Evolutionary conservation across 75 land plant species (phyloP).

Genomic region (Pinus taeda): DNA sequence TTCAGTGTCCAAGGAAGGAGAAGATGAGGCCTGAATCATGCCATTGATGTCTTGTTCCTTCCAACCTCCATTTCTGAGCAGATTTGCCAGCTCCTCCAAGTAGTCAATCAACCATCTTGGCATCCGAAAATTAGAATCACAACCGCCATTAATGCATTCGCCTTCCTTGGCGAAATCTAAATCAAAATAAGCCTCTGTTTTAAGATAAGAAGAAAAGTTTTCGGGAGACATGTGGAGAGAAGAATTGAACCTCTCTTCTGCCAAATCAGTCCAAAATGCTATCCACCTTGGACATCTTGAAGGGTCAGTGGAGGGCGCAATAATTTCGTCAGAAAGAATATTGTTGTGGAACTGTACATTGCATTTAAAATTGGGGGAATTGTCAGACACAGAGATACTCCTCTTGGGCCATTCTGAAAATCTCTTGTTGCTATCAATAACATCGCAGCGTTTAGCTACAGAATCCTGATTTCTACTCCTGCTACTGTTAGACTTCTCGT

Average conservation of each 20-base stretch:
- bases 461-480: conserved; percentile 38
- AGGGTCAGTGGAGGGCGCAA: conserved; percentile 15
- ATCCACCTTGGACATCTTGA: conserved; percentile 50
- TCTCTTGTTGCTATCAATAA: background rate
- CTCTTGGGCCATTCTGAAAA: conserved; percentile 10
- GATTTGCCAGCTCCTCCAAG: conserved; percentile 52
- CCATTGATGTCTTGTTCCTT: conserved; percentile 67
- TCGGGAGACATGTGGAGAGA: background rate
- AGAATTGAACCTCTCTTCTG: conserved; percentile 20
- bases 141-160: background rate
- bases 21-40: conserved; percentile 42
- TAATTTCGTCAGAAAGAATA: conserved; percentile 16
- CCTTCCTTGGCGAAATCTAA: too few species aligned
- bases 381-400: conserved; percentile 13
- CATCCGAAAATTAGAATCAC: background rate
- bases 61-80: conserved; percentile 78
- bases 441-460: conserved; percentile 17
- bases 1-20: conserved; percentile 7
- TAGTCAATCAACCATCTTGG: conserved; percentile 69
- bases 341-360: background rate
- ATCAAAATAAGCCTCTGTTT: background rate
- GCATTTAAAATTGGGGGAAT: conserved; percentile 6
- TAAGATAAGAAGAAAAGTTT: background rate
- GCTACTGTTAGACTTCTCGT: background rate
- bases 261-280: conserved; percentile 85